Base-by-base conservation (phyloP, 2,329 filamentous ascomycete genomes). In the Lachnellula subtilissima region DNA sequence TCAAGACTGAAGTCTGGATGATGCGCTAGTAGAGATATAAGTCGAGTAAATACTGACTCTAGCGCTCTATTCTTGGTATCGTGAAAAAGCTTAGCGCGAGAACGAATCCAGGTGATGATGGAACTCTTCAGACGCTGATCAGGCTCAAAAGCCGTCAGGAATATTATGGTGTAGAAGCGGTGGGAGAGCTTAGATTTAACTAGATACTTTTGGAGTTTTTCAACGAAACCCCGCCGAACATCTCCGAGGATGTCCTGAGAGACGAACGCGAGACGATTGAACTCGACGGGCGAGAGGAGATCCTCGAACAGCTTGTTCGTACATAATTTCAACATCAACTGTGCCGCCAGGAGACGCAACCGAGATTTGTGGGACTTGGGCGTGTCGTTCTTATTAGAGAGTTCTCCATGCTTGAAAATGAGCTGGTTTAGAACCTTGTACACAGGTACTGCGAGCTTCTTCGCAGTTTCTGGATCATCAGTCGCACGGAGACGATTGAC, bases 71-170 rank as follows among this genome's bases (percentile, higher is more conserved):
- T 79, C 64, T 80, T 83, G 60, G 73, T 77, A 35, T 79, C 76
- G 55, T 74, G 73, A 67, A 89, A 89, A 53, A 82, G 79, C 19
- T 85, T 82, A 8, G 87, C 85, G 14, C 92, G 84, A 46, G 92
- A 93, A 51, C 89, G 86, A 50, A 97, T 84, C 92, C 94, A 99
- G 0, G 90, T 96, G 59, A 89, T 83, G 3, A 90, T 86, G 43
- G 87, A 84, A 50, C 83, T 84, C 69, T 86, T 89, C 69, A 96
- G 82, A 15, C 83, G 81, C n/a, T 75, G 70, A 39, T 84, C 81
- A 0, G 93, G 94, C 73, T 99, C 94, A 69, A 94, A 97, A 1
- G 94, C 93, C 35, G 91, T 87, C 45, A 97, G 76, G 75, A 97
- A 97, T 5, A 96, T 79, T 42, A 96, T 86, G 0, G 90, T 88